These are phyloP conservation scores for Neofusicoccum kwambonambiense DNA, from an alignment of 2,329 filamentous ascomycete genomes.

Conservation along the genomic window DNA sequence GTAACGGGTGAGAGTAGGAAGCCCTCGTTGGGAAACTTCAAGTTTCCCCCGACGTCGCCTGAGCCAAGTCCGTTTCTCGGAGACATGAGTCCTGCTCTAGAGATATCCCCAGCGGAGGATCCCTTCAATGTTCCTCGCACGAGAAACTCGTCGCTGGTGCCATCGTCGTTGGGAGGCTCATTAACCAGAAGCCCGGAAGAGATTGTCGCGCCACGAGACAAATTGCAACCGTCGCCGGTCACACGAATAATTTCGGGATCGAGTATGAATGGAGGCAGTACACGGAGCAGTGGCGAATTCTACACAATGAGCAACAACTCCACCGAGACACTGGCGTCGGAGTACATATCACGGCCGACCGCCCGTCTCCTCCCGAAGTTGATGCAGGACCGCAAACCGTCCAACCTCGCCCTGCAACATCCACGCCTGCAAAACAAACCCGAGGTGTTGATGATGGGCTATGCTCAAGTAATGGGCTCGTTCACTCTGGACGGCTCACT, in stretches of 20 bases:
- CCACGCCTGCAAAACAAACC: slow-evolving; percentile 46
- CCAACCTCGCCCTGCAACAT: slow-evolving; percentile 27
- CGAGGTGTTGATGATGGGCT: slow-evolving; percentile 95
- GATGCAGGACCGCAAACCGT: slow-evolving; percentile 14
- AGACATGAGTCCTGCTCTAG: slow-evolving; percentile 15
- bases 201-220: slow-evolving; percentile 50
- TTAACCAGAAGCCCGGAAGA: slow-evolving; percentile 6
- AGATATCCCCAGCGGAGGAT: slow-evolving; percentile 14
- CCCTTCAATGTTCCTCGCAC: not conserved
- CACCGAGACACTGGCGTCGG: slow-evolving; percentile 86
- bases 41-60: slow-evolving; percentile 50
- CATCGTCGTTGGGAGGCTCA: not conserved
- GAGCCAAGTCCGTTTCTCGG: slow-evolving; percentile 15
- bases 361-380: slow-evolving; percentile 1
- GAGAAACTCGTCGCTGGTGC: not conserved
- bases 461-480: slow-evolving; percentile 87
- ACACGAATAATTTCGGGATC: slow-evolving; percentile 74
- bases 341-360: slow-evolving; percentile 62
- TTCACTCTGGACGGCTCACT: slow-evolving; percentile 91
- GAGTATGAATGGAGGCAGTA: slow-evolving; percentile 71
- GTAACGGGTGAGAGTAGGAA: slow-evolving; percentile 34
- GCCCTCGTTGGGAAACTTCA: slow-evolving; percentile 50
- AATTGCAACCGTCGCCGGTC: slow-evolving; percentile 52
- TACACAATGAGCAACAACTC: slow-evolving; percentile 95
- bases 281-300: slow-evolving; percentile 89